Base-by-base conservation (phyloP, 2,329 filamentous ascomycete species). In the Cercospora janseana region DNA sequence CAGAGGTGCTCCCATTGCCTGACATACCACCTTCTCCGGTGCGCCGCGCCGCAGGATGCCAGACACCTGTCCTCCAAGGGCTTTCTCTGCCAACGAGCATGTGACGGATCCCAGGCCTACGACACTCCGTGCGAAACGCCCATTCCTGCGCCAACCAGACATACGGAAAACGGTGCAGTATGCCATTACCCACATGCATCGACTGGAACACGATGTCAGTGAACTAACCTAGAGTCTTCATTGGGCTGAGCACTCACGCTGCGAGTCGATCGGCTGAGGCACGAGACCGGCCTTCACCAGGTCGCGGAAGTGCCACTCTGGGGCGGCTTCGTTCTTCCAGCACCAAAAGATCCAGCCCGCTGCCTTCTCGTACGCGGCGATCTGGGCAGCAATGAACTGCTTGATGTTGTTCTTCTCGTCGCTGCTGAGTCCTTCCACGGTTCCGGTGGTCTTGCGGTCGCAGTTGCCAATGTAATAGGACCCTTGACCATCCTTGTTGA, bases 281-380 rank as follows among this genome's bases (percentile, higher is more conserved):
- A 68, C 60, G 41, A 70, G 52, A 18, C 73, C 73, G 24, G 68
- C 69, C 20, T 62, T 63, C 10, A 72, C 57, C 50, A 75, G 59
- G 16, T 69, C 67, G 60, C 74, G 58, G 71, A 76, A 75, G 49
- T 76, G 70, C 73, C 74, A 76, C 56, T 75, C 74, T 2, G 74
- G 73, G 26, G 73, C 72, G 18, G 67, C 67, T 60, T 77, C 74
- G 1, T 72, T 76, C 67, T 75, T 75, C 73, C 73, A 76, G 4
- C 70, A 73, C 74, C 74, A 76, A 63, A 74, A 76, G 57, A 76
- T 72, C 74, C 74, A 77, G 1, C 74, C 74, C 2, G 56, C 65
- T 4, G 71, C 72, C 66, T 72, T 73, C 64, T 77, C 74, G 47
- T 67, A 76, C 1, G 70, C 74, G 28, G 72, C 69, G 3, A 77